Evolutionary conservation across 2,329 filamentous ascomycete genomes (phyloP), one percentile per base, ranked within the genome.

Genomic region (Cadophora luteo-olivacea): DNA sequence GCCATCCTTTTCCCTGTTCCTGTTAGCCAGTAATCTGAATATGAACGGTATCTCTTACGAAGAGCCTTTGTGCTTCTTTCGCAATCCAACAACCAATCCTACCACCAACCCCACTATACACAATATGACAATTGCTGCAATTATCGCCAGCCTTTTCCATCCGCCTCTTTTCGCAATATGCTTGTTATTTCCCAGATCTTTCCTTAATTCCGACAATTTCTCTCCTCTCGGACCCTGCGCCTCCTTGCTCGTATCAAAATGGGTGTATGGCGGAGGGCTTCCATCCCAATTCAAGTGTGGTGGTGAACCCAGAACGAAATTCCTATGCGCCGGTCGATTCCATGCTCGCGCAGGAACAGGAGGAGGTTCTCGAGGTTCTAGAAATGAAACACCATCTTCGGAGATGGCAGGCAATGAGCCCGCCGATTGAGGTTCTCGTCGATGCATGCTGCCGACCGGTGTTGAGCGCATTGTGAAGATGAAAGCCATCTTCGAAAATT

Each of bases 61-160:
- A 61, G 69, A 71, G 58, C 61, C 72, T 14, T 65, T 68, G 24
- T 75, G 24, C 25, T 70, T 72, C 24, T 75, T 75, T 24, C 57
- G 69, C 62, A 78, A 64, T 33, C 77, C 79, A 32, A 78, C 69
- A 24, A 64, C 75, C 36, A 80, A 68, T 32, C 78, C 78, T 36
- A 79, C 74, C 3, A 69, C 71, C 41, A 80, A 65, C 8, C 71
- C 78, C 8, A 80, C 68, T 22, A 76, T 64, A 60, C 74, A 70
- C 16, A 76, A 51, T 33, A 73, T 33, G 41, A 77, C 33, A 22
- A 73, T 60, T 2, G 72, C n/a, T 1, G 68, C 68, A 38, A 78
- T 68, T 16, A 78, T 38, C 25, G 68, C 68, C 72, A 78, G 73
- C 33, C 77, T 64, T 60, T 70, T 73, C 78, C 78, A 79, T 16